A percentile compares a stretch with the other conserved stretches of the same genome.
Conservation (phyloP, 352 stramenopile genomes). For the Phytopythium aichiense region DNA sequence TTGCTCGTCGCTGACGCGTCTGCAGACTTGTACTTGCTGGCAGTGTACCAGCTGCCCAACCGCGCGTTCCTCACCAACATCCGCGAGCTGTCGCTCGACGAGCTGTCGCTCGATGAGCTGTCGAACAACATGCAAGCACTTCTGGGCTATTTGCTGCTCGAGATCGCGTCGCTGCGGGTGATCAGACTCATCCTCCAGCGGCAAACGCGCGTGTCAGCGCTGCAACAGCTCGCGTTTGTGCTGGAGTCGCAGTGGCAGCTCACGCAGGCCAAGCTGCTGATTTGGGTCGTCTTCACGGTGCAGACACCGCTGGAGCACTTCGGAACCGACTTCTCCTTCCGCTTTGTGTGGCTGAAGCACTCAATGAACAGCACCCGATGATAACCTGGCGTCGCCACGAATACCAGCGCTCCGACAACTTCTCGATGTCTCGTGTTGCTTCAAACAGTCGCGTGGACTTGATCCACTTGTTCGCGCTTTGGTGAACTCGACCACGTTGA, state of each 20-base stretch:
- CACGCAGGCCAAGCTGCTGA: slow-evolving; percentile 18
- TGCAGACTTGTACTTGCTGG: slow-evolving; percentile 19
- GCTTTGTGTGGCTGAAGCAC: slow-evolving; percentile 18
- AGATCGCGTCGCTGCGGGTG: slow-evolving; percentile 8
- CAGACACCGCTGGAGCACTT: slow-evolving; percentile 19
- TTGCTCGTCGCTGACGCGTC: background rate
- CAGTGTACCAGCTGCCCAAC: slow-evolving; percentile 26
- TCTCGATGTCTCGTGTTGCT: too few species aligned
- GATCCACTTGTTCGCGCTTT: too few species aligned
- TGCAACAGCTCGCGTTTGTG: slow-evolving; percentile 21
- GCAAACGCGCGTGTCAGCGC: slow-evolving; percentile 7
- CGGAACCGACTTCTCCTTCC: slow-evolving; percentile 24
- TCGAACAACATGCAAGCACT: slow-evolving; percentile 8
- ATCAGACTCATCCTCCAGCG: slow-evolving; percentile 12
- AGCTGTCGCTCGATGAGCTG: slow-evolving; percentile 9
- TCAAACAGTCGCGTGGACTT: too few species aligned
- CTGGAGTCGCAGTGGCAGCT: slow-evolving; percentile 16
- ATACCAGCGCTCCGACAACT: too few species aligned
- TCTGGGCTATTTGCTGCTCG: slow-evolving; percentile 6
- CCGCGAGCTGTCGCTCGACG: background rate
- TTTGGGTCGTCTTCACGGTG: slow-evolving; percentile 22
- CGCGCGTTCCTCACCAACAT: slow-evolving; percentile 26
- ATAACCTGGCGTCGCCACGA: too few species aligned
- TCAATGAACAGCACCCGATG: too few species aligned
- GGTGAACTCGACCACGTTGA: too few species aligned